A percentile compares a stretch with the other conserved stretches of the same genome.
phyloP scores from a whole-genome alignment of 108 stramenopile genomes.

The Schizochytrium sp. region DNA sequence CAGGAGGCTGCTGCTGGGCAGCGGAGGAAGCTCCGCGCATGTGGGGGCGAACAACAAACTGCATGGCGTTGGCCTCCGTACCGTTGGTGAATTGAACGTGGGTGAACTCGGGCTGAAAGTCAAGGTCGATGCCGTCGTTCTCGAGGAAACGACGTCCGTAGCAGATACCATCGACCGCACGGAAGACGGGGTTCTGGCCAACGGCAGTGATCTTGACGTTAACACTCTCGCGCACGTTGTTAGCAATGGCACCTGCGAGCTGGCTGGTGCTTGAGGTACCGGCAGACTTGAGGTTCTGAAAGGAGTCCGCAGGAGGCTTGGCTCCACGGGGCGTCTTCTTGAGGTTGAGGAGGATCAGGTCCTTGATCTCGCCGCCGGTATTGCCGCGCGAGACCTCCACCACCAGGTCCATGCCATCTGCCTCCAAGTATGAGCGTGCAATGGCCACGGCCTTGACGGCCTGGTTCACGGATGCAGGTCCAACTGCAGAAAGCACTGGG shows the following conservation, averaged over 20 bases:
- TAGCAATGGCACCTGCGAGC: slow-evolving; percentile 54
- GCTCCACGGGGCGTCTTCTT: not conserved
- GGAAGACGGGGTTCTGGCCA: slow-evolving; percentile 56
- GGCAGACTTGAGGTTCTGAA: slow-evolving; percentile 58
- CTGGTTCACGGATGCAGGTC: slow-evolving; percentile 59
- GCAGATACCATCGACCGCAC: slow-evolving; percentile 46
- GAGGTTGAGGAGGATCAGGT: slow-evolving; percentile 48
- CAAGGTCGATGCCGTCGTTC: slow-evolving; percentile 56
- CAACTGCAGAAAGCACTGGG: slow-evolving; percentile 46
- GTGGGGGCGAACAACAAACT: slow-evolving; percentile 46
- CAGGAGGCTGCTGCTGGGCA: not conserved
- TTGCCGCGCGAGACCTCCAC: slow-evolving; percentile 37
- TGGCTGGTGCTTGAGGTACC: slow-evolving; percentile 28
- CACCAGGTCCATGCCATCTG: slow-evolving; percentile 12
- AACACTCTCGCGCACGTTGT: slow-evolving; percentile 43
- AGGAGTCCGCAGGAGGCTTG: not conserved
- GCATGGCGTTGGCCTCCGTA: slow-evolving; percentile 46
- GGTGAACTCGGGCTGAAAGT: slow-evolving; percentile 46
- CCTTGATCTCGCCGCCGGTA: slow-evolving; percentile 55
- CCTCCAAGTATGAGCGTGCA: slow-evolving; percentile 37
- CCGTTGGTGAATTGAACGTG: slow-evolving; percentile 36
- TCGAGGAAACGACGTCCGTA: slow-evolving; percentile 31
- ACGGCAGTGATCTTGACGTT: slow-evolving; percentile 53
- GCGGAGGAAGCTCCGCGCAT: not conserved
- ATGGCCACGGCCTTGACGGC: slow-evolving; percentile 56